Evolutionary conservation across 2,329 filamentous ascomycete species (phyloP), one percentile per base, ranked within the genome.

Genomic region (Geosmithia putterillii): DNA sequence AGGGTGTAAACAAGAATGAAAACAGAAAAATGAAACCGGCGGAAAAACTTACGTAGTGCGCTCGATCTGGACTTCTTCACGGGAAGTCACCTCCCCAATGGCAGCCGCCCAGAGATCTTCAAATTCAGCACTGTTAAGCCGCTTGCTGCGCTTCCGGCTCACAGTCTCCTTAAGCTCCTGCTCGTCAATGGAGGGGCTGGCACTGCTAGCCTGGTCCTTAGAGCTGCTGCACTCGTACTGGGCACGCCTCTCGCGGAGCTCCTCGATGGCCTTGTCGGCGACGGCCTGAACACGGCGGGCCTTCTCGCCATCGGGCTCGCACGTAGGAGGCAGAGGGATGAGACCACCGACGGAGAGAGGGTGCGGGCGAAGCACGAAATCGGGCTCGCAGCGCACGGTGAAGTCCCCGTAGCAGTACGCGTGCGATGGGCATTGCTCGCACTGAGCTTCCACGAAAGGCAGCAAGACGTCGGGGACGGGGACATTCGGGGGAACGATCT

Each of bases 271-370:
- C 59, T 82, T 84, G 57, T 96, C 83, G 7, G 89, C 87, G 15
- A 98, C 87, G 18, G 82, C 78, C 54, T 90, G 86, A 41, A 96
- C 83, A 17, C 85, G 83, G 35, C 86, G 79, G 7, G 83, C 86
- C 61, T 95, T 95, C 55, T 94, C 87, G 47, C 88, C 88, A 60
- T 98, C 94, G 0, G 92, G 85, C 62, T 95, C 90, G 61, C 92
- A 98, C 4, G 86, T 89, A 2, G 94, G 90, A 6, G 89, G 80
- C 8, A 98, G 66, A 7, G 92, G 92, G 5, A 96, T 56, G 3
- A 94, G 57, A 0, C 92, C 89, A 41, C 81, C 80, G 0, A 95
- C 59, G 0, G 88, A 83, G 19, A 96, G 69, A 1, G 90, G 89
- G 58, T 96, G 90, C 1, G 80, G 76, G 54, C 84, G 83, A 34